phyloP scores from a whole-genome alignment of 2,329 filamentous ascomycete genomes.

The Fusarium coicis region DNA sequence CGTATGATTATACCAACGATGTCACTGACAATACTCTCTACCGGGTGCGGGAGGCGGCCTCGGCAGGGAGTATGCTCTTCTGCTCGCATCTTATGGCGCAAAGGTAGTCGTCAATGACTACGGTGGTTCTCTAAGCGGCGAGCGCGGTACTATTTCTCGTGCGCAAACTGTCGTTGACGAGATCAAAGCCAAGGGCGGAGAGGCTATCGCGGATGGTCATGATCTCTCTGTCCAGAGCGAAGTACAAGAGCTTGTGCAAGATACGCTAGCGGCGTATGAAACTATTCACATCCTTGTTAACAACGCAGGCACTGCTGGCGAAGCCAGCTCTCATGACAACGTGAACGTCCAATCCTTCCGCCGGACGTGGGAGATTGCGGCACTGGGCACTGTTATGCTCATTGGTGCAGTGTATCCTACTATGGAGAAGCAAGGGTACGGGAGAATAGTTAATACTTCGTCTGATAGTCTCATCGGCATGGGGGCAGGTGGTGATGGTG shows the following conservation, averaged over 20 bases:
- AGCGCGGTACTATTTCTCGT: not conserved
- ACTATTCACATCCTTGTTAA: not conserved
- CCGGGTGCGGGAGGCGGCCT: not conserved
- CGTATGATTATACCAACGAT: accelerated
- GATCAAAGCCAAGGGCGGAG: not conserved
- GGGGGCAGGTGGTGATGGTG: not conserved
- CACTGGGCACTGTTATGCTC: not conserved
- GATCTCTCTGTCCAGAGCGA: not conserved
- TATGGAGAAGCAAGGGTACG: not conserved
- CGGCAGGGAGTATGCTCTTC: not conserved
- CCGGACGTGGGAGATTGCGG: not conserved
- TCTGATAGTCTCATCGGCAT: not conserved
- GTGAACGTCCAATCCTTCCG: not conserved
- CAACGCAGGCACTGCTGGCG: not conserved
- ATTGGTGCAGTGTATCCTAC: not conserved
- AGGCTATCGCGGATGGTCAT: not conserved
- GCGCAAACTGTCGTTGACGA: not conserved
- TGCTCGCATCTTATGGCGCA: not conserved
- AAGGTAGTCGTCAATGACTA: not conserved
- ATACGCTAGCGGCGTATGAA: not conserved
- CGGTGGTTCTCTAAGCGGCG: not conserved
- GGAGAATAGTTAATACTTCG: not conserved
- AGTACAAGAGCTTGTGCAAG: not conserved
- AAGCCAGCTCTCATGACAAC: not conserved
- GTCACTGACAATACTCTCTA: not conserved